Evolutionary conservation across 495 filamentous ascomycete genomes (phyloP).

Genomic region (Talaromyces liani): DNA sequence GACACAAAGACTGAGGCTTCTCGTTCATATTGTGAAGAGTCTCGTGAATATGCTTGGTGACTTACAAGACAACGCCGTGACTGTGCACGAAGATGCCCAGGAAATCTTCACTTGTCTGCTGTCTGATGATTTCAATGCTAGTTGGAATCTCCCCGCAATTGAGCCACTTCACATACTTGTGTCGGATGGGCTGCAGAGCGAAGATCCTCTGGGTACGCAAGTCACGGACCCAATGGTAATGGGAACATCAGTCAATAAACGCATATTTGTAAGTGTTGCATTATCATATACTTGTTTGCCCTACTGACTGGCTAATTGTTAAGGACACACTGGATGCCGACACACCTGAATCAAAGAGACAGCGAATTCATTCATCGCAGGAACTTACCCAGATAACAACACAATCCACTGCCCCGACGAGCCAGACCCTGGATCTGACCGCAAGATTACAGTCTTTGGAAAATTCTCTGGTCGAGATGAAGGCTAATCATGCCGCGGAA

Average conservation of each 20-base stretch:
- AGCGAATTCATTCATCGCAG: constrained; percentile 23
- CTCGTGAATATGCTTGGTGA: constrained; percentile 39
- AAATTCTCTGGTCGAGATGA: constrained; percentile 26
- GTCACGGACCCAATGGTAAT: neutral
- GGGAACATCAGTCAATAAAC: constrained; percentile 20
- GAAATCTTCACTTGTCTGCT: constrained; percentile 32
- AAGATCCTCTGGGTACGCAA: constrained; percentile 2
- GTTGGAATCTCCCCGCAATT: constrained; percentile 38
- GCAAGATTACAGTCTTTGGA: constrained; percentile 26
- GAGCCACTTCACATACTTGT: constrained; percentile 28
- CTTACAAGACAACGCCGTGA: constrained; percentile 38
- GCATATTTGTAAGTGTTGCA: constrained; percentile 24
- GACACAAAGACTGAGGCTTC: constrained; percentile 27
- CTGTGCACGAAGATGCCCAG: constrained; percentile 37
- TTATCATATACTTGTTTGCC: neutral
- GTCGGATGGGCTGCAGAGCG: constrained; percentile 17
- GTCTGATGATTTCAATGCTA: constrained; percentile 23
- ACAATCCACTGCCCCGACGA: constrained; percentile 24
- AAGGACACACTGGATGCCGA: constrained; percentile 23
- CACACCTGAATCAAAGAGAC: constrained; percentile 24
- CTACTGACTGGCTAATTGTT: neutral
- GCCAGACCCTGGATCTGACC: constrained; percentile 21
- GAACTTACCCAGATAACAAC: constrained; percentile 25
- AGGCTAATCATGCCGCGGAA: constrained; percentile 21
- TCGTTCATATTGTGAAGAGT: constrained; percentile 32